Evolutionary conservation across 2,329 filamentous ascomycete species (phyloP).

Genomic region (Exophiala lecanii-corni): DNA sequence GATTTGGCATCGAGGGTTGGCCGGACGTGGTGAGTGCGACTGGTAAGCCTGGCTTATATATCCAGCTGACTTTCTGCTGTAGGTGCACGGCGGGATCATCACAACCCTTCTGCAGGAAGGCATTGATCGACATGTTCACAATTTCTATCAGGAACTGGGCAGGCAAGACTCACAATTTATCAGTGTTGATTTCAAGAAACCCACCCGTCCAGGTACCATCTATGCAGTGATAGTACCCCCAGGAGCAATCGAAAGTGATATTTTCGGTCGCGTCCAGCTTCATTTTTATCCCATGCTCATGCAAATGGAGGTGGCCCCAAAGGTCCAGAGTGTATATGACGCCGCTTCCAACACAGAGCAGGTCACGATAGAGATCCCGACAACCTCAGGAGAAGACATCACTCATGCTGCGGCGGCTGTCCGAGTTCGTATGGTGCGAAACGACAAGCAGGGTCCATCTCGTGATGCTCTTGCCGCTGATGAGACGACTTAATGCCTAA

Average conservation of each 20-base stretch:
- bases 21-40: slow-evolving; percentile 52
- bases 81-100: slow-evolving; percentile 61
- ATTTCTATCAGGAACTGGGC: slow-evolving; percentile 17
- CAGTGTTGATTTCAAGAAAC: slow-evolving; percentile 58
- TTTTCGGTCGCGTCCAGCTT: slow-evolving; percentile 5
- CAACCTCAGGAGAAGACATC: slow-evolving; percentile 3
- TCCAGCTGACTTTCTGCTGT: slow-evolving; percentile 4
- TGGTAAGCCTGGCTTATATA: background rate
- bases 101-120: slow-evolving; percentile 67
- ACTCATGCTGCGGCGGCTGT: slow-evolving; percentile 17
- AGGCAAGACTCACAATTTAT: slow-evolving; percentile 52
- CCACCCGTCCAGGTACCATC: slow-evolving; percentile 56
- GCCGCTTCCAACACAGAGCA: background rate
- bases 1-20: slow-evolving; percentile 63
- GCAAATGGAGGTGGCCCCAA: slow-evolving; percentile 33
- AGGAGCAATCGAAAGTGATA: slow-evolving; percentile 30
- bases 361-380: slow-evolving; percentile 9
- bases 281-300: slow-evolving; percentile 37
- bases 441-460: background rate
- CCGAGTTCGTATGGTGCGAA: slow-evolving; percentile 6
- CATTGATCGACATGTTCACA: slow-evolving; percentile 42
- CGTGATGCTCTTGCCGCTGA: background rate
- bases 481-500: no score
- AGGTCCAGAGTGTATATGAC: slow-evolving; percentile 35
- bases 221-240: slow-evolving; percentile 51